A percentile compares a stretch with the other conserved stretches of the same genome.
Evolutionary conservation across 1,284 basidiomycete genomes (phyloP).

Genomic region (Golubevia sp.): DNA sequence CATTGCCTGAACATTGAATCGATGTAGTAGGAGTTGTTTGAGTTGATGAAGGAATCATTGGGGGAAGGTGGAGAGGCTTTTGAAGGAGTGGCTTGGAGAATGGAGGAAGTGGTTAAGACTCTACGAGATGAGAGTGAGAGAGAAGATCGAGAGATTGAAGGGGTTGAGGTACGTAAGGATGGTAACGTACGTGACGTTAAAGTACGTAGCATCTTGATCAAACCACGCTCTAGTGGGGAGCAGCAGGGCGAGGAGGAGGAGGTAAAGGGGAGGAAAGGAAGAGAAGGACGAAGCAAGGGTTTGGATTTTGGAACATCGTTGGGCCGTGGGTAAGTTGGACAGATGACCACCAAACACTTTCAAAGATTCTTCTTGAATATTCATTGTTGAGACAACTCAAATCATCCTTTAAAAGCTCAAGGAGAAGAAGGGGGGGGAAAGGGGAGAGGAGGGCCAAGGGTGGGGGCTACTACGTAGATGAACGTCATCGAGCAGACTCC

Average conservation of each 20-base stretch:
- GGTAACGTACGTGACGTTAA: neutral
- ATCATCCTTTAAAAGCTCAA: too few species aligned
- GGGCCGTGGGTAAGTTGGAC: too few species aligned
- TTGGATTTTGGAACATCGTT: too few species aligned
- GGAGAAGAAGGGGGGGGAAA: too few species aligned
- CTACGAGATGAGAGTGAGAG: neutral
- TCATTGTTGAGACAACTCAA: too few species aligned
- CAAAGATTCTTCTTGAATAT: too few species aligned
- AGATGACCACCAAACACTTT: too few species aligned
- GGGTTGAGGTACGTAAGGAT: neutral
- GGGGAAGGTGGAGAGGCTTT: conserved; percentile 24
- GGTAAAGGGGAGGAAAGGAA: neutral
- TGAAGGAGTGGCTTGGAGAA: neutral
- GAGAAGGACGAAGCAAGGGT: neutral
- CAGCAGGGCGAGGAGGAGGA: neutral
- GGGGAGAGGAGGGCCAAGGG: too few species aligned
- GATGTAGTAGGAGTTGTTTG: conserved; percentile 56
- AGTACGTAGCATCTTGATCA: neutral
- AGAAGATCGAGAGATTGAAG: neutral
- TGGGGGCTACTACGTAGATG: too few species aligned
- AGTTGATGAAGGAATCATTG: conserved; percentile 46
- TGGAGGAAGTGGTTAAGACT: neutral
- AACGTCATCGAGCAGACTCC: too few species aligned
- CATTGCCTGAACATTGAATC: conserved; percentile 59
- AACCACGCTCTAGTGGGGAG: neutral